Evolutionary conservation across 140 eudicot species (phyloP).

Genomic region (Senecio squalidus): DNA sequence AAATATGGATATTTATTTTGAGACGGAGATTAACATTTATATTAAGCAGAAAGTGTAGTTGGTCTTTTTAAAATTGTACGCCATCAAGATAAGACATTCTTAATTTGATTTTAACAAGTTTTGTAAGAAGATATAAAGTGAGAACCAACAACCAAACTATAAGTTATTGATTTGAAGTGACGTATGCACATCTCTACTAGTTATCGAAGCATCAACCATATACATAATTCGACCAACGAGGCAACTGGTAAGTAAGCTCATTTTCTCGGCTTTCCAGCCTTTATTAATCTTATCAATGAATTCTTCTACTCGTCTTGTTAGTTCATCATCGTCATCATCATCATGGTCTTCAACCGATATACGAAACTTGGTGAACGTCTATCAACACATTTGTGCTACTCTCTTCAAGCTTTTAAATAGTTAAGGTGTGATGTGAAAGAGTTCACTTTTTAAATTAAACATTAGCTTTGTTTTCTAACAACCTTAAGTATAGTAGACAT

Average conservation of each 20-base stretch:
- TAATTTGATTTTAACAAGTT: background rate
- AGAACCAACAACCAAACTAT: background rate
- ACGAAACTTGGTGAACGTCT: background rate
- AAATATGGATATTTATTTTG: too few species aligned
- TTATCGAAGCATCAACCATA: background rate
- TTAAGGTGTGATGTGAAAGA: too few species aligned
- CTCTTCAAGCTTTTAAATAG: too few species aligned
- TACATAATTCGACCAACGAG: constrained; percentile 8
- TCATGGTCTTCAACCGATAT: constrained; percentile 15
- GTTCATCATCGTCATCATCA: constrained; percentile 40
- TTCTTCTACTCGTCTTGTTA: constrained; percentile 56
- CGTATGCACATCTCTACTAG: background rate
- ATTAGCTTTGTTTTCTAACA: too few species aligned
- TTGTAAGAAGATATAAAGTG: background rate
- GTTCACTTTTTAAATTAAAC: too few species aligned
- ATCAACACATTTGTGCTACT: too few species aligned
- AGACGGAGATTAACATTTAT: too few species aligned
- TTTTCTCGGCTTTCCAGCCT: constrained; percentile 64
- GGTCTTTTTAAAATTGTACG: background rate
- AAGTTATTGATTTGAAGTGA: background rate
- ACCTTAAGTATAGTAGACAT: too few species aligned
- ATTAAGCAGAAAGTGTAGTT: too few species aligned
- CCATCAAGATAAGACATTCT: too few species aligned
- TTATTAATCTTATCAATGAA: constrained; percentile 53
- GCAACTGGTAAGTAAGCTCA: constrained; percentile 8